Evolutionary conservation across 805 yeast genomes (phyloP), one percentile per base, ranked within the genome.

Genomic region (Torulaspora quercuum): DNA sequence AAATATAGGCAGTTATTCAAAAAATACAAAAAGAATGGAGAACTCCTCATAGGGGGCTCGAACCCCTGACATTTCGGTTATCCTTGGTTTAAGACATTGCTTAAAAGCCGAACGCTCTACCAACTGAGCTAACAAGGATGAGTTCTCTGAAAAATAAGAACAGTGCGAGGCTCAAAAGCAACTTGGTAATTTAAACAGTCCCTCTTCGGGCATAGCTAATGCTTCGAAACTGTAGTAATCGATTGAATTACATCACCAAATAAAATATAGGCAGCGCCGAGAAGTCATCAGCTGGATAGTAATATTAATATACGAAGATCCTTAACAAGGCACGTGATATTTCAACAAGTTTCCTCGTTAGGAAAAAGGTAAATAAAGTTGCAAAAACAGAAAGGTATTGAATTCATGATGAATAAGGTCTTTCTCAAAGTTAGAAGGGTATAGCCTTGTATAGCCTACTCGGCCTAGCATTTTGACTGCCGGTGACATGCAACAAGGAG

Each of bases 101-200:
- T 63, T 73, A 73, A 73, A 73, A 73, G 79, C 76, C 78, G 77
- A 73, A 72, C 78, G 78, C 78, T 73, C 78, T 73, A 73, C 78
- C 79, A 73, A 73, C 78, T 73, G 79, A 73, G 78, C 79, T 74
- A 74, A 64, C 69, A 64, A 63, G 69, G 69, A 64, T 57, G 67
- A 64, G 69, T 63, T 63, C 64, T 55, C 42, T 31, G 21, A 24
- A 31, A 12, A 15, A 7, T 16, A 14, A n/a, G n/a, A 15, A 14
- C 7, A 14, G 29, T 16, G 10, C 7, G 7, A 6, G 10, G 14
- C 6, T 9, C 15, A 13, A 2, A 7, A 17, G 18, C n/a, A n/a
- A n/a, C n/a, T n/a, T n/a, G n/a, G n/a, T n/a, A n/a, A n/a, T n/a
- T n/a, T n/a, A n/a, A n/a, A n/a, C n/a, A n/a, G n/a, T n/a, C n/a